Evolutionary conservation across 2,329 filamentous ascomycete genomes (phyloP), one percentile per base, ranked within the genome.

Genomic region (Penicillium rolfsii): DNA sequence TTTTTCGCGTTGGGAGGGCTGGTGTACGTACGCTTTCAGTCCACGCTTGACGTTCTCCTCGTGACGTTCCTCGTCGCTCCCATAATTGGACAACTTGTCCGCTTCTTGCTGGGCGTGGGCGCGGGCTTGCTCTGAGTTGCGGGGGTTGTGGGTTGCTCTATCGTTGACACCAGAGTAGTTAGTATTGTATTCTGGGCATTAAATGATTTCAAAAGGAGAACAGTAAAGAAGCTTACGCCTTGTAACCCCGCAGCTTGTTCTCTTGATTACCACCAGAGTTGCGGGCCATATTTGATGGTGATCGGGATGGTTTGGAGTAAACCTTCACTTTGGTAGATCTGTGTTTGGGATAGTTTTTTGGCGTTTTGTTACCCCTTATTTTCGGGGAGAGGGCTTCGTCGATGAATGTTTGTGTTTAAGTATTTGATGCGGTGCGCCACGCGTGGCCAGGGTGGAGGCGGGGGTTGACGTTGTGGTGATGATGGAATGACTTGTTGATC

Each of bases 1-100:
- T 26, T 36, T 55, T 35, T 35, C 54, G 26, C 7, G 33, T 11
- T 11, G 14, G 19, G 12, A 28, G 40, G 52, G 35, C 38, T 53
- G 50, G 50, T 35, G 28, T 40, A 64, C 67, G 50, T 64, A 71
- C 69, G 67, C 66, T 55, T 68, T 70, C 56, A 70, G 60, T 4
- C 69, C 69, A 30, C 67, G 57, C 38, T 62, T 62, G 40, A 70
- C 65, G 41, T 71, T 71, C n/a, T 40, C 48, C 8, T 56, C 52
- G 41, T 63, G 65, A 6, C 52, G 52, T 33, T 64, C 58, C 6
- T 62, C 66, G 4, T 62, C 66, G 9, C 58, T 58, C n/a, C 43
- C 11, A 9, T 35, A 30, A n/a, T 45, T 28, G 24, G 64, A 58
- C 16, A 56, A 43, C 14, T 38, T 50, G 28, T 63, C 52, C 12